Percentiles rank a stretch among this genome's conserved stretches.
Conservation (phyloP, 768 basidiomycete species). For the Strobilomyces echinocephalus region DNA sequence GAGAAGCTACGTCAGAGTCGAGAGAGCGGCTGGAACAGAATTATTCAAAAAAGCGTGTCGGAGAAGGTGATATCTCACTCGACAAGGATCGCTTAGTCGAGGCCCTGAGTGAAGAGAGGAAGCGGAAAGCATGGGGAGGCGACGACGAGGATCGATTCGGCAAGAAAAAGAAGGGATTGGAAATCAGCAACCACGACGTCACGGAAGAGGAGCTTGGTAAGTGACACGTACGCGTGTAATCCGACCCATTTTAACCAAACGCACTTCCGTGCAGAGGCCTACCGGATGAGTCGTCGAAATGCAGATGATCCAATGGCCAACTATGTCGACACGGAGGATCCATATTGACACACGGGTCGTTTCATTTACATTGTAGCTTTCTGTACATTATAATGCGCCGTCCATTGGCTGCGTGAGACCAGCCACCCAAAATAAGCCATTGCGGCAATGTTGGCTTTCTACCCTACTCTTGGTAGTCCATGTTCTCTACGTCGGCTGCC, state of each 20-base stretch:
- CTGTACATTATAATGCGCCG: neutral
- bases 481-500: slow-evolving; percentile 57
- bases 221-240: slow-evolving; percentile 21
- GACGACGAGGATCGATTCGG: slow-evolving; percentile 49
- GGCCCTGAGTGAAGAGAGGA: slow-evolving; percentile 76
- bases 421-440: slow-evolving; percentile 20
- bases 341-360: slow-evolving; percentile 4
- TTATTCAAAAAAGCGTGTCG: slow-evolving; percentile 73
- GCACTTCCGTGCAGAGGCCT: slow-evolving; percentile 64
- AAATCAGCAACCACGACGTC: slow-evolving; percentile 65
- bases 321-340: slow-evolving; percentile 62
- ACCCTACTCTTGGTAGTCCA: slow-evolving; percentile 20
- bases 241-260: slow-evolving; percentile 6
- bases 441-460: slow-evolving; percentile 20
- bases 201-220: slow-evolving; percentile 84
- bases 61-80: slow-evolving; percentile 75
- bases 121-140: slow-evolving; percentile 61
- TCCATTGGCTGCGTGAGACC: neutral
- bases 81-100: slow-evolving; percentile 64
- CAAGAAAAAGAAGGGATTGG: slow-evolving; percentile 55
- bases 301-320: slow-evolving; percentile 92
- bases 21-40: slow-evolving; percentile 55
- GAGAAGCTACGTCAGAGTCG: slow-evolving; percentile 26
- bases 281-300: slow-evolving; percentile 67
- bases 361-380: neutral